phyloP scores from a whole-genome alignment of 208 protist genomes.

The Leishmania mexicana region DNA sequence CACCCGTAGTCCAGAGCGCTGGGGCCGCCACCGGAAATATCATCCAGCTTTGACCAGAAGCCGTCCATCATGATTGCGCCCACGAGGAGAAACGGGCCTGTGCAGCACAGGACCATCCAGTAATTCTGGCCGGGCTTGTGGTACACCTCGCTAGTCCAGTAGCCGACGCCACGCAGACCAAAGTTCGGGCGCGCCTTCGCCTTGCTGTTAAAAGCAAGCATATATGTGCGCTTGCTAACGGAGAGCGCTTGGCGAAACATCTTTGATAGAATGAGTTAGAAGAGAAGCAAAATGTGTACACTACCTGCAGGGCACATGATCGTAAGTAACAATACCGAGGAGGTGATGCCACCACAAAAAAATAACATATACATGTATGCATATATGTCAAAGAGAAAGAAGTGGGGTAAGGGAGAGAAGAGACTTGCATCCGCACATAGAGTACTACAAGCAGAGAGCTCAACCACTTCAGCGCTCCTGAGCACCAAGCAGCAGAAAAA shows the following conservation, averaged over 20 bases:
- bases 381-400: background rate
- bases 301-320: background rate
- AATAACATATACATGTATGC: background rate
- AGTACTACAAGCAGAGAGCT: background rate
- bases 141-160: slow-evolving; percentile 82
- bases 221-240: slow-evolving; percentile 73
- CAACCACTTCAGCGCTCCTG: background rate
- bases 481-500: background rate
- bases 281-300: background rate
- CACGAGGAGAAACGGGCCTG: slow-evolving; percentile 62
- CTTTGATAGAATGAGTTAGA: background rate
- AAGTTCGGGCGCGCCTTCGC: slow-evolving; percentile 91
- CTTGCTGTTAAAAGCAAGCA: slow-evolving; percentile 87
- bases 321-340: background rate
- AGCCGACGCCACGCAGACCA: slow-evolving; percentile 81
- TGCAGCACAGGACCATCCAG: slow-evolving; percentile 66
- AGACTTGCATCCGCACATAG: background rate
- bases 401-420: background rate
- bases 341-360: background rate
- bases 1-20: slow-evolving; percentile 81
- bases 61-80: slow-evolving; percentile 79
- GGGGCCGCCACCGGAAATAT: slow-evolving; percentile 77
- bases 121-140: slow-evolving; percentile 81
- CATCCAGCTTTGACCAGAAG: slow-evolving; percentile 87
- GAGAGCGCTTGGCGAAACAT: slow-evolving; percentile 76